Evolutionary conservation across 805 yeast species (phyloP).

Genomic region (Barnettozyma wickerhamii): DNA sequence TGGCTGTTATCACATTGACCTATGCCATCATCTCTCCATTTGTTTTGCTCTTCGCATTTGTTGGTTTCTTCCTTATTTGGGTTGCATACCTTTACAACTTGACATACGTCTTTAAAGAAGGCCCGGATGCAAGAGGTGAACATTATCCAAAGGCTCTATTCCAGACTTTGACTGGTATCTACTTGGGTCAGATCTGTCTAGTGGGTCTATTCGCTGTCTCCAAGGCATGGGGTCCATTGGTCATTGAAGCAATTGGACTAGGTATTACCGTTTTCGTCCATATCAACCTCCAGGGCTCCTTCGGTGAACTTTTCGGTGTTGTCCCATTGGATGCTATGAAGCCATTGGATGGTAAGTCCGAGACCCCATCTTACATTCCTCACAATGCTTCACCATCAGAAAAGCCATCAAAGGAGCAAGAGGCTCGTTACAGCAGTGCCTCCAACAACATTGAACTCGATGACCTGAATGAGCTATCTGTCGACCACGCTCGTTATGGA

Average conservation of each 20-base stretch:
- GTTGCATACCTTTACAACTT: constrained; percentile 76
- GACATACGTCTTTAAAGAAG: constrained; percentile 62
- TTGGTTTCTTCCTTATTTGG: constrained; percentile 68
- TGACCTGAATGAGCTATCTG: constrained; percentile 20
- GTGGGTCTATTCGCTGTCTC: constrained; percentile 86
- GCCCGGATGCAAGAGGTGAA: constrained; percentile 72
- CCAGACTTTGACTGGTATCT: constrained; percentile 85
- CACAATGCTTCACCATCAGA: constrained; percentile 22
- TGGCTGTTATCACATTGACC: constrained; percentile 64
- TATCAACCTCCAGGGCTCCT: constrained; percentile 57
- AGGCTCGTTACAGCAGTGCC: constrained; percentile 3
- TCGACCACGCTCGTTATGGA: constrained; percentile 20
- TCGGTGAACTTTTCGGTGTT: constrained; percentile 51
- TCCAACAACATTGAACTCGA: constrained; percentile 24
- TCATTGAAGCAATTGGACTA: constrained; percentile 63
- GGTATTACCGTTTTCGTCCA: constrained; percentile 69
- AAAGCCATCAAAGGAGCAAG: constrained; percentile 3
- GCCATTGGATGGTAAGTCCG: constrained; percentile 65
- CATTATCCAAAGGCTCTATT: constrained; percentile 85
- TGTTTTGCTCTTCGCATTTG: constrained; percentile 67
- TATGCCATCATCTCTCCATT: constrained; percentile 78
- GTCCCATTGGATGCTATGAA: constrained; percentile 73
- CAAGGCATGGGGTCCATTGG: constrained; percentile 93
- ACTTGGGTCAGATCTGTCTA: constrained; percentile 81
- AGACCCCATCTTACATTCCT: constrained; percentile 57